Conservation (phyloP, 2,329 filamentous ascomycete species). For the Penicillium sp. region DNA sequence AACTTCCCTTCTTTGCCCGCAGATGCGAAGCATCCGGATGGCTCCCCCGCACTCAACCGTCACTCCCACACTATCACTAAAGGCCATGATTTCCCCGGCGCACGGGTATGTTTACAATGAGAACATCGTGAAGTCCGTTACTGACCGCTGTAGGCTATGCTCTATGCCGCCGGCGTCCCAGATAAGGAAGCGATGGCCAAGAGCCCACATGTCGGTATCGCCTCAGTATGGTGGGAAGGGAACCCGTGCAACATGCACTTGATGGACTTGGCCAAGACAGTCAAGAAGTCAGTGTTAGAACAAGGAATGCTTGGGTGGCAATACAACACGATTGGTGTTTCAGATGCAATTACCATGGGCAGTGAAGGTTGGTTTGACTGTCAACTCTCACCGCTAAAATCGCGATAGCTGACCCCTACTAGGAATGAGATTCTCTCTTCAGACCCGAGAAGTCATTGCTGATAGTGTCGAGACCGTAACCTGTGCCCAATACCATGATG, state of each 20-base stretch:
- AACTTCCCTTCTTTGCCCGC: constrained; percentile 56
- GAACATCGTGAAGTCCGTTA: neutral
- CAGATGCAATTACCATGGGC: constrained; percentile 93
- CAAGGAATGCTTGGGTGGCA: constrained; percentile 92
- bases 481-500: constrained; percentile 87
- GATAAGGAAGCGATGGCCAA: constrained; percentile 82
- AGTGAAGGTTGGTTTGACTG: constrained; percentile 64
- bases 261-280: constrained; percentile 80
- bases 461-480: constrained; percentile 93
- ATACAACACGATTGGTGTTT: constrained; percentile 87
- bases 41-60: constrained; percentile 70
- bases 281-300: constrained; percentile 76
- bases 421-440: constrained; percentile 93
- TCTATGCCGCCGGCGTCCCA: constrained; percentile 88
- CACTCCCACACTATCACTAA: constrained; percentile 81
- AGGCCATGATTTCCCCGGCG: constrained; percentile 86
- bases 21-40: constrained; percentile 52
- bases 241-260: constrained; percentile 86
- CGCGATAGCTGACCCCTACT: neutral
- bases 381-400: constrained; percentile 13
- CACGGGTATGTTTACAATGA: constrained; percentile 61
- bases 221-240: constrained; percentile 95
- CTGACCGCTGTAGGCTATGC: constrained; percentile 67
- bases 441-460: constrained; percentile 87
- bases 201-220: constrained; percentile 84